Base-by-base conservation (phyloP, 495 filamentous ascomycete species). In the Astrothelium macrocarpum region DNA sequence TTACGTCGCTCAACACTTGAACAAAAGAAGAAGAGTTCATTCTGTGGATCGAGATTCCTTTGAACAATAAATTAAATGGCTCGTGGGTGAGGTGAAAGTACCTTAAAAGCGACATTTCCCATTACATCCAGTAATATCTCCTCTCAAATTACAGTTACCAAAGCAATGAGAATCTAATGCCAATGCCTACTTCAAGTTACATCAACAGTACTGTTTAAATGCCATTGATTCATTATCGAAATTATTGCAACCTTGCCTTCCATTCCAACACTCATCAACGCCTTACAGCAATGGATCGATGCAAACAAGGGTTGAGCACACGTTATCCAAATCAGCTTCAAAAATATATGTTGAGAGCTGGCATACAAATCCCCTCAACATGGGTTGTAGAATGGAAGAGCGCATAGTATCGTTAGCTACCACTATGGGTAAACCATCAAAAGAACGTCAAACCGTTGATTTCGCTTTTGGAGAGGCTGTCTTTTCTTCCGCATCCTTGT, bases 401-500 rank as follows among this genome's bases (percentile, higher is more conserved):
- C n/a, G n/a, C n/a, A n/a, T n/a, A n/a, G n/a, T n/a, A n/a, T n/a
- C n/a, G n/a, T n/a, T n/a, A n/a, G n/a, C n/a, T n/a, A n/a, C n/a
- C n/a, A n/a, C 43, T 3, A 49, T 49, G 7, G 9, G n/a, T 18
- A 20, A 10, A 10, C 3, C 9, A 3, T 49, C 43, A 20, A 3
- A 14, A 20, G 3, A 9, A 49, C n/a, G n/a, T 20, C n/a, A 56
- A 2, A 26, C 20, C 0, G 23, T 56, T 56, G 49, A 56, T 60
- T 66, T 63, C 12, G 46, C 34, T 26, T 56, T 43, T 11, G 5
- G 53, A 34, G 65, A 49, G 32, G 53, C 26, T 43, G 58, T 62
- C 26, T 26, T 60, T 16, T 20, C 61, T 34, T 68, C 66, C 56
- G 66, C 66, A 53, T 70, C 68, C 31, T 68, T 64, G 9, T 68